These are phyloP conservation scores for Durio zibethinus DNA, from an alignment of 345 rosid species.

Conservation along the genomic window DNA sequence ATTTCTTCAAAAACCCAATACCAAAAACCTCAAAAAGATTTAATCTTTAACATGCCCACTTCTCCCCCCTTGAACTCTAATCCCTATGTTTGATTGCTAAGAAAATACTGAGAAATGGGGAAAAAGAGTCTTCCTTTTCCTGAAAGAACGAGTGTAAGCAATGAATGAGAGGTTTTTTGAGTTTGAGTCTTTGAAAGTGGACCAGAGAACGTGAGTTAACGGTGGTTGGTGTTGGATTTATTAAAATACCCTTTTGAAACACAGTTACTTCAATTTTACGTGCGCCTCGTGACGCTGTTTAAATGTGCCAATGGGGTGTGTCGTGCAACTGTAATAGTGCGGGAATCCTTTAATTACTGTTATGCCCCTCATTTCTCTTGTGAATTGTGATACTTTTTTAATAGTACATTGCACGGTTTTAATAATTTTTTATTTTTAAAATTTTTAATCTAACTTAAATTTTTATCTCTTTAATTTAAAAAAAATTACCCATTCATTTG, in stretches of 20 bases:
- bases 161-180: neutral
- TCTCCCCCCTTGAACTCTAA: neutral
- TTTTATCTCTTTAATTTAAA: too few species aligned
- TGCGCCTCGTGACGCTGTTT: conserved; percentile 17
- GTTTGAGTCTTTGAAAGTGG: neutral
- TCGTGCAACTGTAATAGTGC: neutral
- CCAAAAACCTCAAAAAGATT: neutral
- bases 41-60: conserved; percentile 4
- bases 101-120: neutral
- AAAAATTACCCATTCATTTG: too few species aligned
- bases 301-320: neutral
- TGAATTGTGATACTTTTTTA: too few species aligned
- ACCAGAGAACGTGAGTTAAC: neutral
- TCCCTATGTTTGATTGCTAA: neutral
- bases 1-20: conserved; percentile 16
- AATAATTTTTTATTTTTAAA: too few species aligned
- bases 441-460: too few species aligned
- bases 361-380: conserved; percentile 1
- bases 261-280: neutral
- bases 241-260: conserved; percentile 12
- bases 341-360: conserved; percentile 16
- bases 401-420: too few species aligned
- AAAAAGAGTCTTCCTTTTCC: neutral
- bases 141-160: neutral
- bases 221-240: neutral